These are phyloP conservation scores for Globisporangium recalcitrans DNA, from an alignment of 352 stramenopile species.

Conservation along the genomic window DNA sequence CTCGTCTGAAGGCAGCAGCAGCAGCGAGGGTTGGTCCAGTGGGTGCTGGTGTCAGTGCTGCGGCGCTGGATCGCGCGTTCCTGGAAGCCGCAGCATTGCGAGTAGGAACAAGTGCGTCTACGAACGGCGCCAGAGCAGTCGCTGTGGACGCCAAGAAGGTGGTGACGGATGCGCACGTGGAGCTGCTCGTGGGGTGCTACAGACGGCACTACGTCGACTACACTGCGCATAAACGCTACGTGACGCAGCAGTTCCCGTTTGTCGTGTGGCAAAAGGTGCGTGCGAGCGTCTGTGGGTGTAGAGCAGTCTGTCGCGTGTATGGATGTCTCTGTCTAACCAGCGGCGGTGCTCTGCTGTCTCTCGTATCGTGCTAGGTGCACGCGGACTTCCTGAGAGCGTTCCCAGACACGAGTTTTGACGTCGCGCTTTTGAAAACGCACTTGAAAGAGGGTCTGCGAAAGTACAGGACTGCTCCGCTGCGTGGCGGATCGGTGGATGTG, in stretches of 20 bases:
- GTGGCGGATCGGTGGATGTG: too few species aligned
- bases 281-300: too few species aligned
- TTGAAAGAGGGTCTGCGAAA: background rate
- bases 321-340: background rate
- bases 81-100: too few species aligned
- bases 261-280: background rate
- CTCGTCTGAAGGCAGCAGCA: too few species aligned
- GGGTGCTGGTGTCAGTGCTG: too few species aligned
- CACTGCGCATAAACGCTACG: background rate
- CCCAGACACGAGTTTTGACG: background rate
- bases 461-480: background rate
- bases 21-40: too few species aligned
- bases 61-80: too few species aligned
- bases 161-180: background rate
- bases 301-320: too few species aligned
- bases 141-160: background rate
- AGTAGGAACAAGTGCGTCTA: background rate
- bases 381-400: background rate
- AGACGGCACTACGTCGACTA: background rate
- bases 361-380: background rate
- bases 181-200: background rate
- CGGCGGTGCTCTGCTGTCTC: too few species aligned
- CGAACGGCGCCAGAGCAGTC: background rate
- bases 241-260: background rate
- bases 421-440: background rate